phyloP scores from a whole-genome alignment of 2,329 filamentous ascomycete species.

The Arthrobotrys conoides region DNA sequence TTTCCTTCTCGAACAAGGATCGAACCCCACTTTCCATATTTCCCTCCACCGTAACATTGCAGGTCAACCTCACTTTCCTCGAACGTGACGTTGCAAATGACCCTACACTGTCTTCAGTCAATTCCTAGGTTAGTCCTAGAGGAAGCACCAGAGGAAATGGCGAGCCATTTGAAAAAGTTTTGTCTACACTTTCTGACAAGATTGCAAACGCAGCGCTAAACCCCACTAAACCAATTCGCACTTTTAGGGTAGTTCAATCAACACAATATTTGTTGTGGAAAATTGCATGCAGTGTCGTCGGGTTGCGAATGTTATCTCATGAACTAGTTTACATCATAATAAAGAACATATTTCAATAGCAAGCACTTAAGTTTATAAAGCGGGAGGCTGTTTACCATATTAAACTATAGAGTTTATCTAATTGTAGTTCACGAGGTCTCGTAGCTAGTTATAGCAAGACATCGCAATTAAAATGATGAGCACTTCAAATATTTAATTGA shows the following conservation, averaged over 20 bases:
- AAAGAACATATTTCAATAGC: no score
- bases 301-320: no score
- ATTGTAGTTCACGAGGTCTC: no score
- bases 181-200: neutral
- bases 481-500: no score
- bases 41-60: conserved; percentile 27
- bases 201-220: neutral
- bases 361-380: no score
- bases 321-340: no score
- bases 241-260: neutral
- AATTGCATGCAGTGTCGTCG: neutral
- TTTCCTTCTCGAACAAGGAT: conserved; percentile 29
- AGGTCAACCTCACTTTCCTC: conserved; percentile 44
- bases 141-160: neutral
- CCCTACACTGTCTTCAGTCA: neutral
- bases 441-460: no score
- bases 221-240: neutral
- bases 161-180: neutral
- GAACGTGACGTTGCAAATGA: conserved; percentile 53
- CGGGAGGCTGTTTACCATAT: no score
- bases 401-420: no score
- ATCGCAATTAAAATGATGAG: no score
- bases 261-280: neutral
- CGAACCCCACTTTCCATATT: conserved; percentile 2
- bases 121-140: neutral